These are phyloP conservation scores for Metarhizium robertsii DNA, from an alignment of 2,329 filamentous ascomycete genomes.

Conservation along the genomic window DNA sequence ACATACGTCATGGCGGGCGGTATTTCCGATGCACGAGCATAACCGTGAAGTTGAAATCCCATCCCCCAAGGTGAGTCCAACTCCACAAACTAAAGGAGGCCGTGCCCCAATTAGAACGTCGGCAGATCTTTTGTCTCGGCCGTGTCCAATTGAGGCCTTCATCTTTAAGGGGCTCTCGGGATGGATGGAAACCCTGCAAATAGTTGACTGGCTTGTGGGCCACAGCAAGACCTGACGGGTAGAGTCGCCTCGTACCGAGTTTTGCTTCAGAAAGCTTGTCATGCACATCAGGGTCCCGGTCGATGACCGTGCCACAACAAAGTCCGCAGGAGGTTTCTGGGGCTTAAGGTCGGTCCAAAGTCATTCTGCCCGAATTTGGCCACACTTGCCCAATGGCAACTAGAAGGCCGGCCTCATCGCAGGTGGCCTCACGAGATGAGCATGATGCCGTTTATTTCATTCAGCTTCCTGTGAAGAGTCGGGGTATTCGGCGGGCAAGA, in stretches of 20 bases:
- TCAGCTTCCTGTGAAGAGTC: too few relatives aligned
- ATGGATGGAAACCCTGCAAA: background rate
- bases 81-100: background rate
- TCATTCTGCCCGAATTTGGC: background rate
- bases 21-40: background rate
- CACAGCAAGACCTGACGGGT: background rate
- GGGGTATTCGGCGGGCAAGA: too few relatives aligned
- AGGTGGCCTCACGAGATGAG: background rate
- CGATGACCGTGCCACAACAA: too few relatives aligned
- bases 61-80: background rate
- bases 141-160: background rate
- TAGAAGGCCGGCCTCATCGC: background rate
- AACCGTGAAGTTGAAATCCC: constrained; percentile 6
- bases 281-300: background rate
- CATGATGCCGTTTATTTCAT: background rate
- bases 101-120: background rate
- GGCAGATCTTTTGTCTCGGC: background rate
- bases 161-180: background rate
- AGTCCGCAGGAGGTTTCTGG: too few relatives aligned
- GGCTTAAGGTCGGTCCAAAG: too few relatives aligned
- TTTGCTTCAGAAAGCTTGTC: background rate
- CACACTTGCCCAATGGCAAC: background rate
- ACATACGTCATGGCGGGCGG: background rate
- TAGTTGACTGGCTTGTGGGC: background rate
- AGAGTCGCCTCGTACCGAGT: background rate